phyloP scores from a whole-genome alignment of 352 stramenopile species.

The Phytophthora podocarpi region DNA sequence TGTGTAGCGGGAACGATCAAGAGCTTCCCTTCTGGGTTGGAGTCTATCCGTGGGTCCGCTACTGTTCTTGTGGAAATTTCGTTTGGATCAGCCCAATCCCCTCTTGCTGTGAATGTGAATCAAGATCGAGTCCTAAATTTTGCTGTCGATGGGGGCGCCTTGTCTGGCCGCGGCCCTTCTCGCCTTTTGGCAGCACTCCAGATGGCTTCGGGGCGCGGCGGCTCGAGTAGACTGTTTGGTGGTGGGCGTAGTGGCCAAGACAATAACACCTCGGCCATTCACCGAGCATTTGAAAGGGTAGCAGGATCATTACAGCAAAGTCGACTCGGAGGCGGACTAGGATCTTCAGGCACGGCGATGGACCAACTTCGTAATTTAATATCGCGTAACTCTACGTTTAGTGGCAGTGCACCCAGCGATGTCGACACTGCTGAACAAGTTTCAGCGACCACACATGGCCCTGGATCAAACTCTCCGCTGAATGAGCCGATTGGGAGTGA shows the following conservation, averaged over 20 bases:
- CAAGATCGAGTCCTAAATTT: slow-evolving; percentile 73
- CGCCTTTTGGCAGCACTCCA: slow-evolving; percentile 67
- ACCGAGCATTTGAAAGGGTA: slow-evolving; percentile 53
- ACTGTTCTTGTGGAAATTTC: slow-evolving; percentile 59
- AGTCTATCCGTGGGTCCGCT: slow-evolving; percentile 49
- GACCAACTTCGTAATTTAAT: slow-evolving; percentile 65
- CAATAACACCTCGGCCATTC: slow-evolving; percentile 30
- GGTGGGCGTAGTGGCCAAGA: slow-evolving; percentile 18
- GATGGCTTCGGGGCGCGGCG: slow-evolving; percentile 35
- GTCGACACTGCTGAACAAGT: slow-evolving; percentile 10
- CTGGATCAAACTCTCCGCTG: background rate
- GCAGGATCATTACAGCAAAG: slow-evolving; percentile 41
- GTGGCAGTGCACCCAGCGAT: slow-evolving; percentile 19
- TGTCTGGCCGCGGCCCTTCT: slow-evolving; percentile 41
- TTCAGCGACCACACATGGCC: background rate
- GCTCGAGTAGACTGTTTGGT: slow-evolving; percentile 31
- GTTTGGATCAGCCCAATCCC: slow-evolving; percentile 43
- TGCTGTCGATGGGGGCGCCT: slow-evolving; percentile 22
- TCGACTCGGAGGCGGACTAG: slow-evolving; percentile 18
- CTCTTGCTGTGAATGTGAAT: slow-evolving; percentile 56
- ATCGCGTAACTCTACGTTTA: slow-evolving; percentile 35
- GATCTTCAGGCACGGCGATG: slow-evolving; percentile 39
- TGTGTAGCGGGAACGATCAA: slow-evolving; percentile 66
- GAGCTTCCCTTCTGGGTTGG: slow-evolving; percentile 58
- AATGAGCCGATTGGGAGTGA: slow-evolving; percentile 29